These are phyloP conservation scores for Fusarium siculi DNA, from an alignment of 2,329 filamentous ascomycete species.

Conservation along the genomic window DNA sequence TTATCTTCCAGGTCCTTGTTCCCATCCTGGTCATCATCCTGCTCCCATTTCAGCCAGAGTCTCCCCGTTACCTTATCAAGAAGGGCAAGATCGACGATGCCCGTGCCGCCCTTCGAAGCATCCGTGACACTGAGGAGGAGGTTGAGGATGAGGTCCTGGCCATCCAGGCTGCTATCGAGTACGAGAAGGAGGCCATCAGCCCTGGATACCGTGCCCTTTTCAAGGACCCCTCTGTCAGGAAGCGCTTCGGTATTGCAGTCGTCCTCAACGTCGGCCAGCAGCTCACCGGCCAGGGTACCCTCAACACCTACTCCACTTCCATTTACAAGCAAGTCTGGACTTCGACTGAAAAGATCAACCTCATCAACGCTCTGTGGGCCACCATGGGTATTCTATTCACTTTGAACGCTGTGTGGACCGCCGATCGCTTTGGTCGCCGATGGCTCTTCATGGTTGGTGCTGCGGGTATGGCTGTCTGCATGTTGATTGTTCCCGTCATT, in stretches of 20 bases:
- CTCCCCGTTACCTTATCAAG: slow-evolving; percentile 75
- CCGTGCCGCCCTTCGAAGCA: slow-evolving; percentile 64
- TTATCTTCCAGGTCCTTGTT: slow-evolving; percentile 78
- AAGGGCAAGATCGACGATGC: slow-evolving; percentile 70
- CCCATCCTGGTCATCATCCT: slow-evolving; percentile 70
- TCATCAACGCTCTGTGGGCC: slow-evolving; percentile 80
- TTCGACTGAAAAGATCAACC: slow-evolving; percentile 67
- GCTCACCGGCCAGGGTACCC: slow-evolving; percentile 76
- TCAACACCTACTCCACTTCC: slow-evolving; percentile 78
- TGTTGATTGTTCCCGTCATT: slow-evolving; percentile 68
- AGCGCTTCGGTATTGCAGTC: slow-evolving; percentile 72
- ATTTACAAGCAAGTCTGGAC: slow-evolving; percentile 79
- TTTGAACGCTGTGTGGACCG: slow-evolving; percentile 77
- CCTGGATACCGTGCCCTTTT: slow-evolving; percentile 72
- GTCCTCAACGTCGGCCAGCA: slow-evolving; percentile 78
- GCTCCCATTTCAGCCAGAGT: slow-evolving; percentile 74
- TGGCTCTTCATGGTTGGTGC: slow-evolving; percentile 76
- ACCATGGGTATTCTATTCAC: slow-evolving; percentile 80
- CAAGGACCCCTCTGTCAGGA: slow-evolving; percentile 75
- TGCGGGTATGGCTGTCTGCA: slow-evolving; percentile 75
- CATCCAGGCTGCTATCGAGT: slow-evolving; percentile 76
- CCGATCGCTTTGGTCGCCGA: slow-evolving; percentile 76
- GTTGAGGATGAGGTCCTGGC: slow-evolving; percentile 73
- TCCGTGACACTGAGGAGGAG: slow-evolving; percentile 72
- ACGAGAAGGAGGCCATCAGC: slow-evolving; percentile 76